Percentiles rank a stretch among this genome's conserved stretches.
phyloP scores from a whole-genome alignment of 1,284 basidiomycete genomes.

The Rhodofomes roseus region DNA sequence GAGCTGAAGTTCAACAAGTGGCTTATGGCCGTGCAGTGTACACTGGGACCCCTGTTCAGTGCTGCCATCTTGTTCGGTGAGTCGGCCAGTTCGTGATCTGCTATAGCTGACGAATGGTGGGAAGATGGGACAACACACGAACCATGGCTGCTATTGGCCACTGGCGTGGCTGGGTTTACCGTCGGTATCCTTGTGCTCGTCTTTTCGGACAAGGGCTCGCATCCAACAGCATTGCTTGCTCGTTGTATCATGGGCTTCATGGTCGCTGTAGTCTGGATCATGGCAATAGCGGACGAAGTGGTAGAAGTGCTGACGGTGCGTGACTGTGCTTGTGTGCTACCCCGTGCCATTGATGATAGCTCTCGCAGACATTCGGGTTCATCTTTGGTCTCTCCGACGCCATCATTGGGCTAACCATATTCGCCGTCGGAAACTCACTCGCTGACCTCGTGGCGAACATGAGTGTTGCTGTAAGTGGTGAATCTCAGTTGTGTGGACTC shows the following conservation, averaged over 20 bases:
- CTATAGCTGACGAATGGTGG: constrained; percentile 6
- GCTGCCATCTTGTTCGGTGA: constrained; percentile 71
- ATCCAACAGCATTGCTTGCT: constrained; percentile 60
- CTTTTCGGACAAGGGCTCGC: constrained; percentile 59
- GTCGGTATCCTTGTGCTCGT: constrained; percentile 55
- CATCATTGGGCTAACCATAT: constrained; percentile 94
- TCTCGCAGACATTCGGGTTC: constrained; percentile 77
- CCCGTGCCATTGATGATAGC: neutral
- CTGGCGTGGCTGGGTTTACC: constrained; percentile 51
- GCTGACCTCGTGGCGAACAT: constrained; percentile 97
- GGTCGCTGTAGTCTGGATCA: constrained; percentile 91
- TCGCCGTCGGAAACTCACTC: constrained; percentile 93
- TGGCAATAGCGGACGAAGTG: constrained; percentile 93
- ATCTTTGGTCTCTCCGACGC: constrained; percentile 96
- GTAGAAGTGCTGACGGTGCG: constrained; percentile 81
- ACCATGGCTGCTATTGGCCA: constrained; percentile 53
- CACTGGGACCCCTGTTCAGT: constrained; percentile 76
- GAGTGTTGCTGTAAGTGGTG: constrained; percentile 73
- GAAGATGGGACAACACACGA: constrained; percentile 55
- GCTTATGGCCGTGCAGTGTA: constrained; percentile 78
- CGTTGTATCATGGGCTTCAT: constrained; percentile 88
- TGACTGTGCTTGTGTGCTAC: too few species aligned
- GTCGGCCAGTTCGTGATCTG: constrained; percentile 24
- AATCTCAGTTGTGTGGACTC: neutral
- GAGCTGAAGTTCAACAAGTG: constrained; percentile 74